Percentiles rank a stretch among this genome's conserved stretches.
These are phyloP conservation scores for Rhizophagus clarus DNA, from an alignment of 192 early-diverging fungal species.

Conservation along the genomic window DNA sequence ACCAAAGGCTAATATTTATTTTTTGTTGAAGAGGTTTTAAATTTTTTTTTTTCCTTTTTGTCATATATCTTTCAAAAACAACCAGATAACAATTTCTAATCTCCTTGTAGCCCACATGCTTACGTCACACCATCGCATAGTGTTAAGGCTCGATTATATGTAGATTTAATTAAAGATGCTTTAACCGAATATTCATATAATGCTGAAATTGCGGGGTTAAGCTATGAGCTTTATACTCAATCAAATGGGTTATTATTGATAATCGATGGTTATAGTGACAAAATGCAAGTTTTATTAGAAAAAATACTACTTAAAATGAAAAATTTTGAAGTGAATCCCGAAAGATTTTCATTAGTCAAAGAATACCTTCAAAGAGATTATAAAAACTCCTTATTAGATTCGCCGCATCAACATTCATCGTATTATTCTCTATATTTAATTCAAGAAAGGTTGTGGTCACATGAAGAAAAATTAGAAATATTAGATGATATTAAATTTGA, in stretches of 20 bases:
- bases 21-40: constrained; percentile 44
- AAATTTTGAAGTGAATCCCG: constrained; percentile 51
- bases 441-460: constrained; percentile 72
- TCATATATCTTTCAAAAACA: background rate
- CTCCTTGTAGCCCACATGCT: constrained; percentile 3
- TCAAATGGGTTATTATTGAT: constrained; percentile 58
- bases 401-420: constrained; percentile 69
- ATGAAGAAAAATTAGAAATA: constrained; percentile 68
- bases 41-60: background rate
- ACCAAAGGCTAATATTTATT: constrained; percentile 77
- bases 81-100: no score
- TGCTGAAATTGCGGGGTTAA: constrained; percentile 60
- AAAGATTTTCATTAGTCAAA: constrained; percentile 71
- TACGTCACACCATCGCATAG: background rate
- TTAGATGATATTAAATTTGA: constrained; percentile 61
- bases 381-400: constrained; percentile 66
- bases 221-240: constrained; percentile 53
- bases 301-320: constrained; percentile 68
- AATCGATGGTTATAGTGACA: constrained; percentile 83
- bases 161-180: constrained; percentile 39
- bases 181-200: constrained; percentile 48
- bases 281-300: constrained; percentile 64
- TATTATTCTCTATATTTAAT: constrained; percentile 64
- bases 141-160: constrained; percentile 36
- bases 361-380: constrained; percentile 66